Percentiles rank a stretch among this genome's conserved stretches.
Evolutionary conservation across 768 basidiomycete genomes (phyloP).

Genomic region (Suillus bovinus): DNA sequence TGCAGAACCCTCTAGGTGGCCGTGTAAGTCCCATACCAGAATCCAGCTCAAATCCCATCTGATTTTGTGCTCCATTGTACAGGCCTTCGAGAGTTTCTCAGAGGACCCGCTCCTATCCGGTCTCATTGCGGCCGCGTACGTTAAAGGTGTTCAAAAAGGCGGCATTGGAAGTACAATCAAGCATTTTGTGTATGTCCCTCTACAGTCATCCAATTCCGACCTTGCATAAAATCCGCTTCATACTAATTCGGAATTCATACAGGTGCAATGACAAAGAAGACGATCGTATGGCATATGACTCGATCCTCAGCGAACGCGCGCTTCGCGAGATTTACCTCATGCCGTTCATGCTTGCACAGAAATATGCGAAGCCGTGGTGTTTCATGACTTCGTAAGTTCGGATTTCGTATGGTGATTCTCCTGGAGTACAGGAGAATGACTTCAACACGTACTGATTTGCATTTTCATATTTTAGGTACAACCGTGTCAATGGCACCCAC

Average conservation of each 20-base stretch:
- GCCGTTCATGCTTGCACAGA: slow-evolving; percentile 60
- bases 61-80: neutral
- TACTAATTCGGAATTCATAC: slow-evolving; percentile 4
- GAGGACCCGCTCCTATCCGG: slow-evolving; percentile 80
- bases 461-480: slow-evolving; percentile 45
- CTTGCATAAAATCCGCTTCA: neutral
- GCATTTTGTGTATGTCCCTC: slow-evolving; percentile 65
- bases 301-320: slow-evolving; percentile 48
- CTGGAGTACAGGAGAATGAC: neutral
- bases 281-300: slow-evolving; percentile 63
- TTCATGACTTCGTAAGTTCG: slow-evolving; percentile 62
- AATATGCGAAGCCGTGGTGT: slow-evolving; percentile 50
- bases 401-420: neutral
- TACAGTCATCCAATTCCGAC: neutral
- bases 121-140: slow-evolving; percentile 65
- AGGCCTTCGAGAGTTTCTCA: slow-evolving; percentile 79
- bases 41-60: slow-evolving; percentile 9
- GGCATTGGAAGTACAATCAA: slow-evolving; percentile 80
- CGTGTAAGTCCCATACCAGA: slow-evolving; percentile 41
- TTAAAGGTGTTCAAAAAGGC: slow-evolving; percentile 73
- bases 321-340: slow-evolving; percentile 61
- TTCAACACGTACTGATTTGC: neutral
- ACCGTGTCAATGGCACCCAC: slow-evolving; percentile 77
- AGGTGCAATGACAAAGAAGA: slow-evolving; percentile 84
- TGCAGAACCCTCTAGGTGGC: slow-evolving; percentile 69